Evolutionary conservation across 495 filamentous ascomycete species (phyloP), one percentile per base, ranked within the genome.

Genomic region (Hyaloscypha finlandica): DNA sequence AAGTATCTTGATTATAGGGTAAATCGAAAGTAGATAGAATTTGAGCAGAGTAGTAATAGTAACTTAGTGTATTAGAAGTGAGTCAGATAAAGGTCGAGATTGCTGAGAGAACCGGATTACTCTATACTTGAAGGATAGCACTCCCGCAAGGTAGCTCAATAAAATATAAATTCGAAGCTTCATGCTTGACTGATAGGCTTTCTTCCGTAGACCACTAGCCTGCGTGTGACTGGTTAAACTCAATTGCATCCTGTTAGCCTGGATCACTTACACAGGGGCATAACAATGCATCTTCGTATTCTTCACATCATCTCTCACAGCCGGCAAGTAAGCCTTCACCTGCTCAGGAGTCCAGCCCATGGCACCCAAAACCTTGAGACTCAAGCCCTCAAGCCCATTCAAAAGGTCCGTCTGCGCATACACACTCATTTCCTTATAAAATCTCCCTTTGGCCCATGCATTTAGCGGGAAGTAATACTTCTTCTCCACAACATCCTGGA

Each of bases 261-360:
- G 42, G 32, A 31, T 8, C 25, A 35, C 51, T 65, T 58, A 69
- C 69, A 67, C 45, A 29, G 66, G 70, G 8, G 39, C 69, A 62
- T 71, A 83, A 0, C 72, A 75, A 74, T 86, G 82, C 20, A 80
- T 72, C 4, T 71, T 75, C n/a, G 76, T 73, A 70, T 86, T 78
- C 63, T 75, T 74, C 35, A 86, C 60, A 48, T 83, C 83, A 14
- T 75, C 73, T 61, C 77, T 74, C 25, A 83, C 76, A 19, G 80
- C 77, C 19, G 77, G 78, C 8, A 82, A 71, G 48, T 82, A 73
- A 0, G 77, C 81, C 64, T 82, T 76, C 25, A 84, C 77, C 65
- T 83, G 74, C 33, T 76, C 73, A 39, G 8, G 68, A 63, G 30
- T 75, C 81, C 81, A 86, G 1, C 83, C 82, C n/a, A 81, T 75